Base-by-base conservation (phyloP, 2,329 filamentous ascomycete genomes). In the Pestalotiopsis sp. region DNA sequence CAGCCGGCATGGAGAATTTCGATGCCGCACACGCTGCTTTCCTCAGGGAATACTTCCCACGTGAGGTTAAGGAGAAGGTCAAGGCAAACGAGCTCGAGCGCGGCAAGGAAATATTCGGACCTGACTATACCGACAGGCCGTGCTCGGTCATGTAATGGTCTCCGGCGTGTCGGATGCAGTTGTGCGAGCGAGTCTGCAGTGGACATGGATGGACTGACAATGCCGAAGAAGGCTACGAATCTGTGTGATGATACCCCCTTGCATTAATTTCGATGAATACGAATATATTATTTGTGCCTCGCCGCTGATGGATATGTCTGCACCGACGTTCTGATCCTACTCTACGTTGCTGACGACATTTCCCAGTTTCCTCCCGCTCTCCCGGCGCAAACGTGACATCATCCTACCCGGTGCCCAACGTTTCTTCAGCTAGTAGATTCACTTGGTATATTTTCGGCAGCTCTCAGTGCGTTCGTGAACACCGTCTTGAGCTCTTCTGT, bases 11-110 rank as follows among this genome's bases (percentile, higher is more conserved):
- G 67, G 91, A 89, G 65, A 91, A 92, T 71, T 85, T 96, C 23
- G 94, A 97, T 75, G 80, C 83, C 25, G 84, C 91, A 5, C 83
- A 94, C 25, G 88, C 90, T 65, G 87, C 85, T 31, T 95, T 92
- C 71, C 81, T 97, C 69, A 89, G 90, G 74, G 89, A 88, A 69
- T 94, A 94, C 79, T 97, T 97, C 72, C 90, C 92, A 1, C 87
- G 86, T 66, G 91, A 93, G 76, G 86, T 89, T 49, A 91, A 88
- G 71, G 86, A 89, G 74, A 93, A 93, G 76, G 85, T 91, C 70
- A 84, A 83, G 73, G 89, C 91, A 67, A 95, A 95, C 75, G 92
- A 96, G 77, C 85, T 88, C 20, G 92, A 93, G 76, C 88, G 91
- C n/a, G 90, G 91, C 4, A 85, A 90, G 66, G 92, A 94, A 77